Conservation (phyloP, 2,329 filamentous ascomycete species). For the Colletotrichum musae region DNA sequence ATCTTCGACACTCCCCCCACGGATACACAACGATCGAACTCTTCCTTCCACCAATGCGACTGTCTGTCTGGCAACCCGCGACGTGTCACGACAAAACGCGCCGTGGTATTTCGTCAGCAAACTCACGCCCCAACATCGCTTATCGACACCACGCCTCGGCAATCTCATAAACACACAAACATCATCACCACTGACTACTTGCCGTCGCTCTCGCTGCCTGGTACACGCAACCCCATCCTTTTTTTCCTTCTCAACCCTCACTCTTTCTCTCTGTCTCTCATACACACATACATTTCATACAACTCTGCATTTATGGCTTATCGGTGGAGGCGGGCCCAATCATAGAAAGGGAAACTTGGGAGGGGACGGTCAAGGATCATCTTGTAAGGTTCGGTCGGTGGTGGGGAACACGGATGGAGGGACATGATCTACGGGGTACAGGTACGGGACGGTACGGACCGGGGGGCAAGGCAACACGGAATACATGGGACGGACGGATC, state of each 20-base stretch:
- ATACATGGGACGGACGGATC: too few species aligned
- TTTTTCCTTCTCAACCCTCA: not conserved
- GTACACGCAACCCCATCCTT: too few species aligned
- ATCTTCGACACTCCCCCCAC: slow-evolving; percentile 22
- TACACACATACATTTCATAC: slow-evolving; percentile 33
- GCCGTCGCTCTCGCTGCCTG: not conserved
- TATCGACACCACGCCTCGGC: slow-evolving; percentile 35
- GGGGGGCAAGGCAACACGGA: too few species aligned
- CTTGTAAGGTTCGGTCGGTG: not conserved
- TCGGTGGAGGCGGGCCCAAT: not conserved
- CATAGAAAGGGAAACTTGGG: slow-evolving; percentile 18
- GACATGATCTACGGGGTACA: too few species aligned
- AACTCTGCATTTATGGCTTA: slow-evolving; percentile 29
- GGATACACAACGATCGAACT: not conserved
- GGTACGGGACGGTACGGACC: too few species aligned
- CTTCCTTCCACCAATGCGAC: slow-evolving; percentile 23
- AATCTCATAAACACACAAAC: slow-evolving; percentile 20
- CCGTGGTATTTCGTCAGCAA: not conserved
- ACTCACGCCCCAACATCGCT: slow-evolving; percentile 18
- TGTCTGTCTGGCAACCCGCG: not conserved
- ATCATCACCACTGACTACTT: slow-evolving; percentile 5
- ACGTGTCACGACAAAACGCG: too few species aligned
- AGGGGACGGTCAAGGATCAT: not conserved
- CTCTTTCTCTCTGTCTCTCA: slow-evolving; percentile 1
- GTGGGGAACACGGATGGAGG: too few species aligned